These are phyloP conservation scores for Naumovozyma baii DNA, from an alignment of 805 yeast species.

Conservation along the genomic window DNA sequence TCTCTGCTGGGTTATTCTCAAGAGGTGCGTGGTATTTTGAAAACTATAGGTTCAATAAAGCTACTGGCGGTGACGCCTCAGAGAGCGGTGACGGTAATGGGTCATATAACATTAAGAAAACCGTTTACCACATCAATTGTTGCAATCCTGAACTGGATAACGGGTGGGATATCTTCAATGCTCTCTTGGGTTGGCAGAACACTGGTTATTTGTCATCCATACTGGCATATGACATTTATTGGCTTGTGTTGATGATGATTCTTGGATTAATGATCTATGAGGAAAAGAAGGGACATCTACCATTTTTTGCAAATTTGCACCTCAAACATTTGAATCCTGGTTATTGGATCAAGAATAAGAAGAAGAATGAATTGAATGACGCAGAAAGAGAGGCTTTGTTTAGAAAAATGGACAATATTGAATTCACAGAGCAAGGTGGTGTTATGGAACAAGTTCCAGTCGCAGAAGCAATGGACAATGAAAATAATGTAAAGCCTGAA, in stretches of 20 bases:
- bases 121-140: constrained; percentile 96
- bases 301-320: constrained; percentile 45
- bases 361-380: constrained; percentile 45
- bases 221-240: constrained; percentile 77
- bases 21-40: constrained; percentile 90
- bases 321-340: constrained; percentile 57
- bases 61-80: constrained; percentile 90
- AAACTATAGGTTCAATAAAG: constrained; percentile 47
- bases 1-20: constrained; percentile 87
- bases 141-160: constrained; percentile 86
- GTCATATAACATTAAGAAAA: constrained; percentile 66
- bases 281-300: constrained; percentile 77
- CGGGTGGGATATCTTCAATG: constrained; percentile 97
- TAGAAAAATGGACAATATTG: constrained; percentile 32
- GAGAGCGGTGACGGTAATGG: constrained; percentile 94
- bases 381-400: constrained; percentile 49
- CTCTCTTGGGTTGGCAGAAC: constrained; percentile 94
- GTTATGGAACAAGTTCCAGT: constrained; percentile 2
- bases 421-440: constrained; percentile 32
- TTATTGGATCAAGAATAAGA: constrained; percentile 60
- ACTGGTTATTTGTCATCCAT: constrained; percentile 92
- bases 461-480: not conserved
- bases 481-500: not conserved
- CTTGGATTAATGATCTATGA: constrained; percentile 62
- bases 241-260: constrained; percentile 57